phyloP scores from a whole-genome alignment of 169 alveolate species.

The Eimeria sp. region DNA sequence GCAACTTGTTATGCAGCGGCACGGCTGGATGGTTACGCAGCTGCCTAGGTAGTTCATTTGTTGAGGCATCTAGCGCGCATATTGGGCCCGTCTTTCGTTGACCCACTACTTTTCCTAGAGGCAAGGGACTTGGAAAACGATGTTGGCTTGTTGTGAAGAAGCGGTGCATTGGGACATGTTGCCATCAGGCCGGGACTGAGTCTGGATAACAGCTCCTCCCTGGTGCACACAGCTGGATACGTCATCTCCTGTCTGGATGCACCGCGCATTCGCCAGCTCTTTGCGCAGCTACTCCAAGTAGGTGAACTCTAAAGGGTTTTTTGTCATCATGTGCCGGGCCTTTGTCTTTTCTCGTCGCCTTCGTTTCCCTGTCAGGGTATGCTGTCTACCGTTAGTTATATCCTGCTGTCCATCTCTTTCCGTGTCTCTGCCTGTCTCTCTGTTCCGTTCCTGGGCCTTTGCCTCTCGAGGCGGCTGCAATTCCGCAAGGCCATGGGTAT shows the following conservation, averaged over 20 bases:
- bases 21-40: background rate
- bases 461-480: background rate
- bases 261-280: constrained; percentile 54
- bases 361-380: background rate
- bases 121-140: background rate
- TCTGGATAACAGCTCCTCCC: constrained; percentile 53
- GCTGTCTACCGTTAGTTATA: background rate
- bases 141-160: too few relatives aligned
- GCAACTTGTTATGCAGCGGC: background rate
- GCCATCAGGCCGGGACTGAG: constrained; percentile 61
- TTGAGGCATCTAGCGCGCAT: background rate
- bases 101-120: background rate
- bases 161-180: background rate
- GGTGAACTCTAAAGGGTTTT: background rate
- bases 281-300: constrained; percentile 47
- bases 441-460: background rate
- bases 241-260: constrained; percentile 61
- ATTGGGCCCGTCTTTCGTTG: background rate
- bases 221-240: constrained; percentile 51
- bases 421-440: background rate
- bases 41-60: background rate
- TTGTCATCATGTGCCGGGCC: background rate
- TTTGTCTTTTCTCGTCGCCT: background rate
- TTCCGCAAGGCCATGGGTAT: background rate
- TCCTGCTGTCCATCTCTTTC: background rate